phyloP scores from a whole-genome alignment of 306 rosid species.

The Biancaea sappan region DNA sequence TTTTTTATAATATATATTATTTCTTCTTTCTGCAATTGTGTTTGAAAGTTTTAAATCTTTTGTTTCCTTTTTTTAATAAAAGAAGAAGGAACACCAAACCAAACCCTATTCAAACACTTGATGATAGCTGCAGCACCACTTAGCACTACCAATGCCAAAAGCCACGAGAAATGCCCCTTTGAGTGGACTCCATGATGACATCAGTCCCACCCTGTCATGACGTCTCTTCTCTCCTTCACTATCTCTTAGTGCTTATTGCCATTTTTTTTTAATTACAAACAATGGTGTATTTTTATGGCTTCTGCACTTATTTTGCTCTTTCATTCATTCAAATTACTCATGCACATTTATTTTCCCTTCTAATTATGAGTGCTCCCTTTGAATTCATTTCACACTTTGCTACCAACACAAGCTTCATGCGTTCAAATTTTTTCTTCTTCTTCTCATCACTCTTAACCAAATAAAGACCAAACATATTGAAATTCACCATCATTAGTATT shows the following conservation, averaged over 20 bases:
- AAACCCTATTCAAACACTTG: slow-evolving; percentile 75
- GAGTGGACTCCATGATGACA: slow-evolving; percentile 75
- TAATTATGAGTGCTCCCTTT: slow-evolving; percentile 54
- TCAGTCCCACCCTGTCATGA: slow-evolving; percentile 96
- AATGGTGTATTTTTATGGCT: slow-evolving; percentile 15
- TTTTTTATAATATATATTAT: slow-evolving; percentile 16
- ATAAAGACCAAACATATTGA: not conserved
- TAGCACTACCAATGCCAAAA: slow-evolving; percentile 53
- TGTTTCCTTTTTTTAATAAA: not conserved
- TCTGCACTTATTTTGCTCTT: slow-evolving; percentile 39
- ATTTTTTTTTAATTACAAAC: too few species aligned
- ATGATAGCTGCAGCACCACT: slow-evolving; percentile 82
- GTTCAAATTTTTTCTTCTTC: not conserved
- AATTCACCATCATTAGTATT: not conserved
- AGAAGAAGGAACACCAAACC: not conserved
- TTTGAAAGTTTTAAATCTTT: slow-evolving; percentile 13
- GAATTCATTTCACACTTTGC: slow-evolving; percentile 41
- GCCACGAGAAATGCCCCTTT: slow-evolving; percentile 44
- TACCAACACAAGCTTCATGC: slow-evolving; percentile 41
- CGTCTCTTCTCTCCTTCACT: slow-evolving; percentile 50
- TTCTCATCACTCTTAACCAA: not conserved
- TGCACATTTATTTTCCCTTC: slow-evolving; percentile 31
- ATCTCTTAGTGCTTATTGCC: slow-evolving; percentile 22
- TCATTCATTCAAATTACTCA: slow-evolving; percentile 40
- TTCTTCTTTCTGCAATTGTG: not conserved